phyloP scores from a whole-genome alignment of 2,329 filamentous ascomycete species.

The Tolypocladium endophyticum region DNA sequence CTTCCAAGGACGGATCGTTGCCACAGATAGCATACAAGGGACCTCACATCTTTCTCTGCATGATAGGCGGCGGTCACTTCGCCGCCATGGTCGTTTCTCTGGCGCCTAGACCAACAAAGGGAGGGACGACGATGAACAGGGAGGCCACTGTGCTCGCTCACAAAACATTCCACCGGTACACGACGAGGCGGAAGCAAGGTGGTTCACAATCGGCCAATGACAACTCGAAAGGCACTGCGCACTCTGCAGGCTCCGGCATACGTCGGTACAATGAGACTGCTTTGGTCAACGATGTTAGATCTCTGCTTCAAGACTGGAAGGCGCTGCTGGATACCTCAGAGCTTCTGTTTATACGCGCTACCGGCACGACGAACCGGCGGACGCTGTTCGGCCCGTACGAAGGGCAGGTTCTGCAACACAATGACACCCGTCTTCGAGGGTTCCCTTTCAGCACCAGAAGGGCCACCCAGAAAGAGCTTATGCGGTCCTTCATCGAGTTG shows the following conservation, averaged over 20 bases:
- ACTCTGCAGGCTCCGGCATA: constrained; percentile 83
- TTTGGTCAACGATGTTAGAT: constrained; percentile 76
- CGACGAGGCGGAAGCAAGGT: constrained; percentile 90
- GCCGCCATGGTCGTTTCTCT: constrained; percentile 92
- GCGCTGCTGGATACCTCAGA: constrained; percentile 73
- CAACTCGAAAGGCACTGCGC: constrained; percentile 82
- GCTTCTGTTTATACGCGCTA: constrained; percentile 80
- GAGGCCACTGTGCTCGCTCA: constrained; percentile 85
- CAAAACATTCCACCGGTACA: constrained; percentile 97
- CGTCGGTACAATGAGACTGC: constrained; percentile 92
- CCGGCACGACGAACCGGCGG: constrained; percentile 73
- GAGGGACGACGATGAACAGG: constrained; percentile 59
- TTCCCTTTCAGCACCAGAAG: constrained; percentile 91
- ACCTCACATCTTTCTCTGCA: constrained; percentile 90
- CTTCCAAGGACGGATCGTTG: constrained; percentile 46
- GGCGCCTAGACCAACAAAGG: constrained; percentile 66
- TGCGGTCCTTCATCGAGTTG: constrained; percentile 88
- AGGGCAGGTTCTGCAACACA: constrained; percentile 67
- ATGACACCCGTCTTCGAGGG: constrained; percentile 70
- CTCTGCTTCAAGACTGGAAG: constrained; percentile 76
- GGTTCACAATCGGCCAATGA: constrained; percentile 92
- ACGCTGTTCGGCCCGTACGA: constrained; percentile 90
- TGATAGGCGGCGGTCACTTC: constrained; percentile 97
- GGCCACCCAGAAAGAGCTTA: constrained; percentile 87
- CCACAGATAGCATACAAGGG: constrained; percentile 50